Conservation (phyloP, 495 filamentous ascomycete genomes). For the Penicillium taxi region DNA sequence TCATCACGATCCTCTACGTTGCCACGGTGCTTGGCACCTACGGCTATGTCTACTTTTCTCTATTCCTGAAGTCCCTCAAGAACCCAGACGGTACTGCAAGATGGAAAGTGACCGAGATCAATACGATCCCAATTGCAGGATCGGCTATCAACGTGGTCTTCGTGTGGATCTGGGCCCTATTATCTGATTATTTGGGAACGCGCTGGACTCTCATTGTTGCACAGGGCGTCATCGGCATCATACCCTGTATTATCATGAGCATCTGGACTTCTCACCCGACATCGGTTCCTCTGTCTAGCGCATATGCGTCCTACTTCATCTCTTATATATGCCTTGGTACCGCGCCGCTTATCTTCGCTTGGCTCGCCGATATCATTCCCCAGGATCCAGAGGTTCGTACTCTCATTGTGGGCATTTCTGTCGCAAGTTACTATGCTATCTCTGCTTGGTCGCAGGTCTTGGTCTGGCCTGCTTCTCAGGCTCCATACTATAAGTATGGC, state of each 20-base stretch:
- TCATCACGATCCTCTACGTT: constrained; percentile 22
- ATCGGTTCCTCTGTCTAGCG: constrained; percentile 16
- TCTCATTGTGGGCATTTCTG: constrained; percentile 22
- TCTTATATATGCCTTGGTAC: constrained; percentile 22
- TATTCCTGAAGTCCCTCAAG: constrained; percentile 23
- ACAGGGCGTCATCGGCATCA: constrained; percentile 22
- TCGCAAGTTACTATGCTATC: constrained; percentile 26
- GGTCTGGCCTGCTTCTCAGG: constrained; percentile 25
- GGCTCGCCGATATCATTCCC: constrained; percentile 26
- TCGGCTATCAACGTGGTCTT: constrained; percentile 30
- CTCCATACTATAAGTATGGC: constrained; percentile 24
- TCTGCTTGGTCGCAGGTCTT: constrained; percentile 29
- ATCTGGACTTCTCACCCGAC: constrained; percentile 20
- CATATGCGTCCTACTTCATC: constrained; percentile 26
- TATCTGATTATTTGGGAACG: constrained; percentile 22
- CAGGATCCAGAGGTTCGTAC: constrained; percentile 26
- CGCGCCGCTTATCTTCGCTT: constrained; percentile 28
- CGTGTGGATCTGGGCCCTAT: constrained; percentile 27
- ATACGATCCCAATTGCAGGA: constrained; percentile 26
- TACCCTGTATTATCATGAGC: constrained; percentile 29
- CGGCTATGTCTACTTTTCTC: constrained; percentile 25
- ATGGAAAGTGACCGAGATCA: constrained; percentile 22
- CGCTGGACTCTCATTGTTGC: constrained; percentile 23
- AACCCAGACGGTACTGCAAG: constrained; percentile 18
- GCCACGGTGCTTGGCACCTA: constrained; percentile 26